Evolutionary conservation across 2,329 filamentous ascomycete genomes (phyloP).

Genomic region (Trichoderma breve): DNA sequence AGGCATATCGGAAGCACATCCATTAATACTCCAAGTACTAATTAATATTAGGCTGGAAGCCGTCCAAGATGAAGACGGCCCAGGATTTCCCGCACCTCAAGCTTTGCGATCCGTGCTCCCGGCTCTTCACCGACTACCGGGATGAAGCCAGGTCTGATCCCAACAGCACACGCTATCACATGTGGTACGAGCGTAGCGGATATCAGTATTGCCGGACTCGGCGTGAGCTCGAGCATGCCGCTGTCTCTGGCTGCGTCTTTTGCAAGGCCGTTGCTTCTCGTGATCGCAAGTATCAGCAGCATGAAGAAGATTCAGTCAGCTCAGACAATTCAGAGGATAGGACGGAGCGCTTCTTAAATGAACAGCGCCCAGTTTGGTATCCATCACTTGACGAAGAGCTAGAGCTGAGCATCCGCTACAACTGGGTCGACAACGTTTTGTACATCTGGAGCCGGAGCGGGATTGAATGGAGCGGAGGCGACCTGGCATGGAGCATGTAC

Average conservation of each 20-base stretch:
- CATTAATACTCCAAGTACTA: not conserved
- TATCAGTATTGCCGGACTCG: not conserved
- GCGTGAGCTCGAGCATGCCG: not conserved
- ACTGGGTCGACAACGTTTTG: not conserved
- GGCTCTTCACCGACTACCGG: not conserved
- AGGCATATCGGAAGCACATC: not conserved
- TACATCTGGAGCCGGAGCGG: not conserved
- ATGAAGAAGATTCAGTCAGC: not conserved
- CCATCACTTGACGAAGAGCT: not conserved
- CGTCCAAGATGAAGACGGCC: not conserved
- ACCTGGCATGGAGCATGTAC: not conserved
- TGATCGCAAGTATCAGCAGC: not conserved
- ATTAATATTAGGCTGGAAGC: not conserved
- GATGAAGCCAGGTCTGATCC: not conserved
- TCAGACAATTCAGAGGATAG: not conserved
- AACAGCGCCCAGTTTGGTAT: not conserved
- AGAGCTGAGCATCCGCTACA: not conserved
- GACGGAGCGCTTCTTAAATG: not conserved
- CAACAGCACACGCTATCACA: not conserved
- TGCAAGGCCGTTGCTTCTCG: not conserved
- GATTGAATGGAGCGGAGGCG: not conserved
- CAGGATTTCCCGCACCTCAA: not conserved
- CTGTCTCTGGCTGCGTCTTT: not conserved
- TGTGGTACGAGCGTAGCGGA: not conserved
- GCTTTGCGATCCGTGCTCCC: not conserved